Base-by-base conservation (phyloP, 768 basidiomycete genomes). In the Cyathus striatus region DNA sequence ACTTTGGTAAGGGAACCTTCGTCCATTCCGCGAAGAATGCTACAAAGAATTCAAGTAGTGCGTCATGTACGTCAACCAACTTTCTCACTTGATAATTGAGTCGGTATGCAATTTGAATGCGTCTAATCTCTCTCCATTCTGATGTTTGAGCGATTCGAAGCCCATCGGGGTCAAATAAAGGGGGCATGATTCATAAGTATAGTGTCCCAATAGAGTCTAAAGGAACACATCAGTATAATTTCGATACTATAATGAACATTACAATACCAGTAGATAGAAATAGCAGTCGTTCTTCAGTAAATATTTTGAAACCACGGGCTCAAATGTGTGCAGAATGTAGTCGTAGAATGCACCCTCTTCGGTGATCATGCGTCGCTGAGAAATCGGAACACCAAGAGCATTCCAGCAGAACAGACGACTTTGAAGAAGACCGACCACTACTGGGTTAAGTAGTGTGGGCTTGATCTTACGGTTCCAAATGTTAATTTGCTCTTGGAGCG, bases 91-190 rank as follows among this genome's bases (percentile, higher is more conserved):
- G 44, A 78, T 54, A 48, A 87, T 81, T 2, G 79, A 77, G 49
- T 86, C 82, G 0, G 86, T 87, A 57, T 88, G 86, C 34, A 88
- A 54, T 22, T 82, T 70, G 65, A 88, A 82, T 0, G 72, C 64
- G 43, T 82, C 72, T 26, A 78, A 57, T 14, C 57, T 62, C 38
- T 55, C 57, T 18, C 64, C 69, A 36, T 72, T 62, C 43, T 78
- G 65, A 12, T 69, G 61, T 52, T 73, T 75, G 14, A 87, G 68
- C 16, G 60, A 56, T 7, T 78, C 69, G 55, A 81, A 87, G 0
- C 85, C 82, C 2, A 67, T 57, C 0, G 68, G 77, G 2, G 78
- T 83, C 36, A 88, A 69, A 58, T 85, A 88, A 6, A 68, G 60
- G 1, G 86, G 86, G 50, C 76, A 79, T 1, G 79, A 83, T 3